Evolutionary conservation across 768 basidiomycete species (phyloP).

Genomic region (Lentinula edodes): DNA sequence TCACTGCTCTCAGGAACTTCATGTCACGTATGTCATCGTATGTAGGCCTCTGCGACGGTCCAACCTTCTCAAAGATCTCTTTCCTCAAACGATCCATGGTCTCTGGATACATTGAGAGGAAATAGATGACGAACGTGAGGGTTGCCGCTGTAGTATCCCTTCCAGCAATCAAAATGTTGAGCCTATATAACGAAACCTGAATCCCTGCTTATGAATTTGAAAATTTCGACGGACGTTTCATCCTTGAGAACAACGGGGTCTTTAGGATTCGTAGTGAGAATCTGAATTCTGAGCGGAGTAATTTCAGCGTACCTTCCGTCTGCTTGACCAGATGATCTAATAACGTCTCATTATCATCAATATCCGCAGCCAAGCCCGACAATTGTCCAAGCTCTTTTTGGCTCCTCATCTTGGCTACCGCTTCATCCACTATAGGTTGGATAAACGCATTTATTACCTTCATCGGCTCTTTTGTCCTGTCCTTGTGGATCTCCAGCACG

Average conservation of each 20-base stretch:
- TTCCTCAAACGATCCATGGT: slow-evolving; percentile 43
- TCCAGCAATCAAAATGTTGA: slow-evolving; percentile 46
- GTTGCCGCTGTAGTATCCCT: slow-evolving; percentile 42
- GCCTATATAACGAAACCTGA: slow-evolving; percentile 12
- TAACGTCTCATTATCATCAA: slow-evolving; percentile 40
- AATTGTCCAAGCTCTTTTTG: slow-evolving; percentile 14
- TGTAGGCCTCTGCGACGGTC: slow-evolving; percentile 40
- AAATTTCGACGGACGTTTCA: slow-evolving; percentile 16
- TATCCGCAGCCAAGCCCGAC: slow-evolving; percentile 22
- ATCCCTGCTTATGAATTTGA: neutral
- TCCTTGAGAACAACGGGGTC: slow-evolving; percentile 45
- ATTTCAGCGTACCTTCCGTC: slow-evolving; percentile 30
- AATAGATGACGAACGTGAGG: slow-evolving; percentile 36
- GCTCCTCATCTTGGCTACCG: slow-evolving; percentile 36
- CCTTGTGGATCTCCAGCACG: slow-evolving; percentile 41
- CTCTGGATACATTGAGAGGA: slow-evolving; percentile 46
- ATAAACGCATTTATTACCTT: slow-evolving; percentile 46
- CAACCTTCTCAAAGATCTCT: slow-evolving; percentile 51
- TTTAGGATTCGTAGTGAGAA: slow-evolving; percentile 4
- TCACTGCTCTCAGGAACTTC: slow-evolving; percentile 60
- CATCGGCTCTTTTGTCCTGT: slow-evolving; percentile 44
- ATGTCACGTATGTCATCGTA: slow-evolving; percentile 55
- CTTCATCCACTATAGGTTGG: slow-evolving; percentile 46
- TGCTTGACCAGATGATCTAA: slow-evolving; percentile 51
- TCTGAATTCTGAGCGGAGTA: neutral